Conservation (phyloP, 225 moss, liverwort and hornwort genomes). For the Sphagnum contortum region DNA sequence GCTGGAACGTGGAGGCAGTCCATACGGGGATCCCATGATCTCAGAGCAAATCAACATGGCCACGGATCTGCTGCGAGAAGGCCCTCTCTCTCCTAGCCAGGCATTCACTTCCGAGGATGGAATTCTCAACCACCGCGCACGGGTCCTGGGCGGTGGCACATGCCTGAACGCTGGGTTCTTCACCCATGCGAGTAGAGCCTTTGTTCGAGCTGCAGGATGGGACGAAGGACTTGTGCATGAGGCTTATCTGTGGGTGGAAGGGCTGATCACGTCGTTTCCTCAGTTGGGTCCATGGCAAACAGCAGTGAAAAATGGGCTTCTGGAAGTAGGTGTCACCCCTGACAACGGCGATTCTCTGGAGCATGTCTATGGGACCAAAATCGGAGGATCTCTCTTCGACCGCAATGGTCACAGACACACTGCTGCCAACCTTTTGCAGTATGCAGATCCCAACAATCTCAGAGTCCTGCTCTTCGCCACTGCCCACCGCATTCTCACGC, state of each 20-base stretch:
- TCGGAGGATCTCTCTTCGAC: too few relatives aligned
- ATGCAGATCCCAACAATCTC: too few relatives aligned
- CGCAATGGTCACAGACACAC: too few relatives aligned
- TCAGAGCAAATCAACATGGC: conserved; percentile 18
- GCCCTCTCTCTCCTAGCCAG: conserved; percentile 36
- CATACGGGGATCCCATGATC: conserved; percentile 22
- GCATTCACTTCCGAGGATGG: conserved; percentile 47
- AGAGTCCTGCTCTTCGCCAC: too few relatives aligned
- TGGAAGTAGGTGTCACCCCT: too few relatives aligned
- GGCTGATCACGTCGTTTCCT: too few relatives aligned
- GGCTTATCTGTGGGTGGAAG: conserved; percentile 55
- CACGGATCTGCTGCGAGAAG: conserved; percentile 17
- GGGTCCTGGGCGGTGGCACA: conserved; percentile 61
- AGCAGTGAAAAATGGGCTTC: too few relatives aligned
- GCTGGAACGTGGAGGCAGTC: conserved; percentile 41
- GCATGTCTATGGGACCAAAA: too few relatives aligned
- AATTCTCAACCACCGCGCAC: conserved; percentile 41
- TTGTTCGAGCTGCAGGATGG: conserved; percentile 28
- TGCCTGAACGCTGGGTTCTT: conserved; percentile 78
- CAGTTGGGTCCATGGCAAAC: too few relatives aligned
- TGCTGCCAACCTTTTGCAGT: too few relatives aligned
- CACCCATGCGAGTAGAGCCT: conserved; percentile 47
- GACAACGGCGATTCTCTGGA: too few relatives aligned
- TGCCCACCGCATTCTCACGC: too few relatives aligned
- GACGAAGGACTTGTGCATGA: conserved; percentile 35